Conservation (phyloP, 2,329 filamentous ascomycete genomes). For the Monosporascus cannonballus region DNA sequence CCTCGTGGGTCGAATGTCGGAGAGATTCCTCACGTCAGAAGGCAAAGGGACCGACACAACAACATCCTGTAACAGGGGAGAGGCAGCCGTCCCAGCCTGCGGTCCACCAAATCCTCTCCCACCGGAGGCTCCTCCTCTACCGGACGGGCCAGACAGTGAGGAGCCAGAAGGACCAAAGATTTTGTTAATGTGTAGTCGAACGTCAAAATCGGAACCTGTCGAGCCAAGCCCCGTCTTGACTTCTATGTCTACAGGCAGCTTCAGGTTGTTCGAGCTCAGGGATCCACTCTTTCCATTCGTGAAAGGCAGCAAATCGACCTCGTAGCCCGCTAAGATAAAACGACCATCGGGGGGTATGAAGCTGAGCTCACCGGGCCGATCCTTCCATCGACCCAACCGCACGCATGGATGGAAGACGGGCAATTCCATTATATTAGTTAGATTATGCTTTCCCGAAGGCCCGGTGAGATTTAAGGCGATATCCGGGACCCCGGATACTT, state of each 20-base stretch:
- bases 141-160: slow-evolving; percentile 31
- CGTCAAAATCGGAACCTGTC: slow-evolving; percentile 79
- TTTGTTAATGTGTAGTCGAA: slow-evolving; percentile 66
- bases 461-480: slow-evolving; percentile 75
- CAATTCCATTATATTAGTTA: slow-evolving; percentile 70
- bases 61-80: slow-evolving; percentile 68
- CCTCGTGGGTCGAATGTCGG: slow-evolving; percentile 71
- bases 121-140: slow-evolving; percentile 34
- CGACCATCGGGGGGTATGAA: slow-evolving; percentile 93
- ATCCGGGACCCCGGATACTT: slow-evolving; percentile 91
- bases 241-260: slow-evolving; percentile 76
- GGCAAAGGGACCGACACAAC: slow-evolving; percentile 75
- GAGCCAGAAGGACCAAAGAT: slow-evolving; percentile 45
- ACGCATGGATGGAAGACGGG: slow-evolving; percentile 97
- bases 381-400: slow-evolving; percentile 80
- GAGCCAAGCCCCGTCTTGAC: slow-evolving; percentile 74
- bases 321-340: slow-evolving; percentile 90
- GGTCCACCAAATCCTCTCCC: slow-evolving; percentile 37
- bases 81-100: slow-evolving; percentile 48
- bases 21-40: slow-evolving; percentile 70
- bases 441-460: slow-evolving; percentile 71
- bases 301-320: slow-evolving; percentile 80
- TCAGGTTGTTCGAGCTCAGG: slow-evolving; percentile 57
- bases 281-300: slow-evolving; percentile 51
- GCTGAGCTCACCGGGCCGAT: slow-evolving; percentile 83